Conservation (phyloP, 805 yeast genomes). For the Nakazawaea pomicola region DNA sequence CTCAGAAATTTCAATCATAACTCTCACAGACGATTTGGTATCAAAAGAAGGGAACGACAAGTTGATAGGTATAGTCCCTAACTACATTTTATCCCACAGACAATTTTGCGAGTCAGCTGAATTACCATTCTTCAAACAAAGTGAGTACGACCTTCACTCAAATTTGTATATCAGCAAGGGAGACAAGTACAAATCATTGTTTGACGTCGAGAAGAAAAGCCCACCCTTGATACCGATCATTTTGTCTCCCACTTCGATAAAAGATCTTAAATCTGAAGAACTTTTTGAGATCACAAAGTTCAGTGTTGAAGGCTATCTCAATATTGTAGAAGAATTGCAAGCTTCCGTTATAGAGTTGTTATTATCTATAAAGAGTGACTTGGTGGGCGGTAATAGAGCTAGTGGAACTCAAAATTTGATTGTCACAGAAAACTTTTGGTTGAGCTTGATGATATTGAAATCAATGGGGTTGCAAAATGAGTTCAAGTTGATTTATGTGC, state of each 20-base stretch:
- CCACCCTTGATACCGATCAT: constrained; percentile 3
- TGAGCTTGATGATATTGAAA: not conserved
- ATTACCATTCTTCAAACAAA: not conserved
- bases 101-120: not conserved
- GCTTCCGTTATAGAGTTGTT: constrained; percentile 4
- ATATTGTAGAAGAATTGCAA: constrained; percentile 5
- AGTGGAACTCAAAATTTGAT: not conserved
- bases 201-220: not conserved
- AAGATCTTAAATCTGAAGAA: not conserved
- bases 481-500: constrained; percentile 2
- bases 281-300: constrained; percentile 4
- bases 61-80: constrained; percentile 4
- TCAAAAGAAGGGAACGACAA: not conserved
- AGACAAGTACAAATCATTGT: not conserved
- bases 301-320: constrained; percentile 1
- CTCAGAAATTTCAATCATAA: constrained; percentile 1
- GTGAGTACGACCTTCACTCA: constrained; percentile 5
- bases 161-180: not conserved
- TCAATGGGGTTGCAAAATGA: not conserved
- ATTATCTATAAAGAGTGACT: not conserved
- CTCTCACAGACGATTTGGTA: not conserved
- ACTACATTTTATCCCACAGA: constrained; percentile 3
- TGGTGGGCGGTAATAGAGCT: not conserved
- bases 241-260: constrained; percentile 1
- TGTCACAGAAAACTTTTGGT: constrained; percentile 4